Evolutionary conservation across 179 eudicot species (phyloP), one percentile per base, ranked within the genome.

Genomic region (Silene noctiflora): DNA sequence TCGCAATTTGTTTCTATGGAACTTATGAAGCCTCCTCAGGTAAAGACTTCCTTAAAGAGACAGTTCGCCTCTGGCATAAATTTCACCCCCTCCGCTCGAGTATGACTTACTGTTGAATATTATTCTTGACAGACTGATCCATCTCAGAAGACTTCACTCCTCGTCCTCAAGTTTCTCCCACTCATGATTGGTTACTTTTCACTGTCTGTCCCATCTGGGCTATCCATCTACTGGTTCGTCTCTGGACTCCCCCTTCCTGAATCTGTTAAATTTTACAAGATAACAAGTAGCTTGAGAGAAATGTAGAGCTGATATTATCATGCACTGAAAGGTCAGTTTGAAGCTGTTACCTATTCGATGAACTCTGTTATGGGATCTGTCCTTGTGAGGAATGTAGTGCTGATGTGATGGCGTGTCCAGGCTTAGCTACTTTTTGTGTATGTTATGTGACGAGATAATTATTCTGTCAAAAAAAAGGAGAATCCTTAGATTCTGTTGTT

Each of bases 131-230:
- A 95, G 99, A 86, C 87, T 77, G 99, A 95, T 84, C 98, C 97
- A 72, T 35, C 93, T 82, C 98, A 93, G 81, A 95, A 95, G 93
- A 95, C 90, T 83, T 82, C 99, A 29, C 93, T 93, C 70, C 96
- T 95, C 62, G 42, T 93, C 78, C 86, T 95, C 70, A 95, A 95
- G 91, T 91, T 95, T 83, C 97, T 95, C 60, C 99, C 99, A 8
- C 89, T 95, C 58, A 93, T 95, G 99, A 95, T 95, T 84, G 99
- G 99, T 77, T 95, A 95, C 85, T 95, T 95, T 84, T 84, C 99
- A 25, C 80, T 95, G 82, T 93, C 99, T 44, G 99, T 95, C 71
- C 99, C 99, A 69, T 93, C 99, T 63, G 99, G 99, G 83, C 84
- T 95, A 76, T 89, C 99, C 73, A 91, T 95, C 68, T 95, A 95